Evolutionary conservation across 768 basidiomycete genomes (phyloP), one percentile per base, ranked within the genome.

Genomic region (Calocybe gangraenosa): DNA sequence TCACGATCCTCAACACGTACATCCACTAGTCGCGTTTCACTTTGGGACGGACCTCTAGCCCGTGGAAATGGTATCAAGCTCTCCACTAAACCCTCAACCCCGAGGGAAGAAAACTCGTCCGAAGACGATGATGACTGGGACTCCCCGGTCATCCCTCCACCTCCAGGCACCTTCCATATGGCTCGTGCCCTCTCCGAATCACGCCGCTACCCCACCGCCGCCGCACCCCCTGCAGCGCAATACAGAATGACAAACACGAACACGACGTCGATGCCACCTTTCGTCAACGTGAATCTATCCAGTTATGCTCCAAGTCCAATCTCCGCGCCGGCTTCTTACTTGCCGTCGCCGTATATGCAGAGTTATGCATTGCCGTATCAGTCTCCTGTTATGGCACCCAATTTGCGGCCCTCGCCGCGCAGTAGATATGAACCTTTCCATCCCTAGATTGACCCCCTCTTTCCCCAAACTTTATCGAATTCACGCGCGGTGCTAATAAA

Each of bases 21-120:
- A 49, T 56, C 52, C 20, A 47, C 58, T 18, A 63, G 61, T 28
- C 61, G 66, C 2, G 58, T 61, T 44, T 70, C 70, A 3, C 63
- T 68, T 4, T 74, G 71, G 71, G 65, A 65, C 38, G 68, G 69
- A 2, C 67, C 69, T 23, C 56, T 72, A 22, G 69, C 66, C 14
- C 62, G 60, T 32, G 56, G 62, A 15, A 59, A 64, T 35, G 60
- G 53, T 32, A 51, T 54, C 28, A 53, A 41, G 33, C 56, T 51
- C 25, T 46, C 31, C 37, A 7, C 38, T 28, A 37, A 42, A 14
- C 34, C 41, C 11, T 30, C 44, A 13, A 36, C 43, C n/a, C 34
- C 42, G 33, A 43, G 46, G 1, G 64, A 60, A 19, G 68, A 66
- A 17, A 55, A 48, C n/a, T 53, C 50, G 9, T 50, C 50, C 23